Evolutionary conservation across 23 red algal genomes (phyloP).

Genomic region (Agarophyton chilense): DNA sequence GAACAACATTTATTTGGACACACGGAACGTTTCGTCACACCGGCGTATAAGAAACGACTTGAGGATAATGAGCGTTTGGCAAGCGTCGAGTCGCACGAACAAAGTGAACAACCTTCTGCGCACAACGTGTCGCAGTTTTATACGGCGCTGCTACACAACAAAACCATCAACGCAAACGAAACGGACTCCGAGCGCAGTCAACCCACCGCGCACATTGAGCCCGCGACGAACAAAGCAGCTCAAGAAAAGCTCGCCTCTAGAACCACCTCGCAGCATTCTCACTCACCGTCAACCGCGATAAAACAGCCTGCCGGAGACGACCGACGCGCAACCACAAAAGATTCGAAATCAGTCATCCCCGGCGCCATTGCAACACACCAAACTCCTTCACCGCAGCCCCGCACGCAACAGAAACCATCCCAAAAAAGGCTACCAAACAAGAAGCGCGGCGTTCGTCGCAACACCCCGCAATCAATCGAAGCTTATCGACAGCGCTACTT

Average conservation of each 20-base stretch:
- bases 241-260: background rate
- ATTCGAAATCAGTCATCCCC: too few relatives aligned
- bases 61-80: conserved; percentile 31
- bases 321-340: background rate
- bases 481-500: conserved; percentile 57
- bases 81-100: background rate
- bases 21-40: conserved; percentile 44
- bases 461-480: conserved; percentile 41
- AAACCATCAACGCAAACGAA: background rate
- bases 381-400: too few relatives aligned
- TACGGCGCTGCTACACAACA: background rate
- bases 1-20: background rate
- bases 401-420: too few relatives aligned
- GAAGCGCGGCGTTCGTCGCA: conserved; percentile 58
- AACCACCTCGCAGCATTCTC: background rate
- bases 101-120: conserved; percentile 5
- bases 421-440: background rate
- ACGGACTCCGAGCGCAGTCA: background rate
- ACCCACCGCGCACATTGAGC: background rate
- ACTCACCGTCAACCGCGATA: background rate
- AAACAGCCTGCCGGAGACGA: too few relatives aligned
- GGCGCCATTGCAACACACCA: too few relatives aligned
- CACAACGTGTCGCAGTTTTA: conserved; percentile 10
- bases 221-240: background rate
- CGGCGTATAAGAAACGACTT: conserved; percentile 21